A percentile compares a stretch with the other conserved stretches of the same genome.
Evolutionary conservation across 495 filamentous ascomycete species (phyloP).

Genomic region (Articulospora tetracladia): DNA sequence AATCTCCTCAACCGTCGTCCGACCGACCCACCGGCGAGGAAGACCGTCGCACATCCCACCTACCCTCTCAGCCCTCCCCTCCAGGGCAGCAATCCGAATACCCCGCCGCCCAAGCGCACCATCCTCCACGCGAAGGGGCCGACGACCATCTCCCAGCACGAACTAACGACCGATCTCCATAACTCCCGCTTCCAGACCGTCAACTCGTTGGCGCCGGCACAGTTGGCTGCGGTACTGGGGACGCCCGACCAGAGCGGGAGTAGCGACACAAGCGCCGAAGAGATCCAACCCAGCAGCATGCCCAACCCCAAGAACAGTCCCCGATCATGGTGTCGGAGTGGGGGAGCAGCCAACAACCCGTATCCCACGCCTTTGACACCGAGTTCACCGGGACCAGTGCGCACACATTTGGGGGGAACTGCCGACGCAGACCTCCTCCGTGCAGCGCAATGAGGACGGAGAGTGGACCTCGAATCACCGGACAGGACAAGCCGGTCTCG

Average conservation of each 20-base stretch:
- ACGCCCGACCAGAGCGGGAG: slow-evolving; percentile 46
- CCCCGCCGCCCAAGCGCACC: slow-evolving; percentile 11
- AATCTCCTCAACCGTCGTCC: slow-evolving; percentile 9
- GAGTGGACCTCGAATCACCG: slow-evolving; percentile 16
- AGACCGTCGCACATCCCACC: slow-evolving; percentile 11
- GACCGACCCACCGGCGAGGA: slow-evolving; percentile 8
- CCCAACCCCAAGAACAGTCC: slow-evolving; percentile 41
- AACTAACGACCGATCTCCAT: slow-evolving; percentile 14
- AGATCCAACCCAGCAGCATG: slow-evolving; percentile 31
- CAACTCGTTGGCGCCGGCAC: slow-evolving; percentile 1
- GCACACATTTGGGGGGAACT: neutral
- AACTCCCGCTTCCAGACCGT: slow-evolving; percentile 5
- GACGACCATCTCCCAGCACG: slow-evolving; percentile 17
- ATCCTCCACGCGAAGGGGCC: slow-evolving; percentile 9
- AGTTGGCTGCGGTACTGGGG: slow-evolving; percentile 27
- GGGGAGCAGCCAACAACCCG: slow-evolving; percentile 19
- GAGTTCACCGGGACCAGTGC: neutral
- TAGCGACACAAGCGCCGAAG: slow-evolving; percentile 44
- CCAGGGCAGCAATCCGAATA: slow-evolving; percentile 20
- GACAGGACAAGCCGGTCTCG: slow-evolving; percentile 26
- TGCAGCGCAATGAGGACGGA: slow-evolving; percentile 16
- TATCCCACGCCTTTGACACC: neutral
- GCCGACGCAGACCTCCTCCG: neutral
- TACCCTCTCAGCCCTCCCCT: slow-evolving; percentile 22
- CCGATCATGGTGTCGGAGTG: slow-evolving; percentile 47